These are phyloP conservation scores for Camellia sinensis DNA, from an alignment of 148 eudicot species.

Conservation along the genomic window DNA sequence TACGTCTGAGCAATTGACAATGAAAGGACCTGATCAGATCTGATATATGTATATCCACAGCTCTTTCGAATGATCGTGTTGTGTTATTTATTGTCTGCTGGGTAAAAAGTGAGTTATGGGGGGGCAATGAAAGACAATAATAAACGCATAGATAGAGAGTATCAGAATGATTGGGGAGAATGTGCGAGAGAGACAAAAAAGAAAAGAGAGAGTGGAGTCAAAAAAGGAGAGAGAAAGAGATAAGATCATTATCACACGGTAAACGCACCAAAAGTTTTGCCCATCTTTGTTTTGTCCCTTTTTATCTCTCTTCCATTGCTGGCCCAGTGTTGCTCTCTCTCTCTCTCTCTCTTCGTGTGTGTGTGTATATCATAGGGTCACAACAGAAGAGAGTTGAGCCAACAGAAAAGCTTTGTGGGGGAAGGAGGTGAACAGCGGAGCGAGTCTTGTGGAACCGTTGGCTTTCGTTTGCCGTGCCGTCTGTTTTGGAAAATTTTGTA, in stretches of 20 bases:
- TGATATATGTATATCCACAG: neutral
- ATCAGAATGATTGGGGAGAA: neutral
- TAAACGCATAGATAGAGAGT: neutral
- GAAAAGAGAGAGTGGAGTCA: neutral
- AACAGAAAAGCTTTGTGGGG: neutral
- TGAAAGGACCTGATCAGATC: neutral
- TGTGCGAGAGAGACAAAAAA: neutral
- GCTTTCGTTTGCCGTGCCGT: neutral
- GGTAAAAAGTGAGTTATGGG: too few species aligned
- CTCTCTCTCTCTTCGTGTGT: neutral
- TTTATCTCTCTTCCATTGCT: neutral
- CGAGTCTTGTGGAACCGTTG: constrained; percentile 6
- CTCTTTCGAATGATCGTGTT: neutral
- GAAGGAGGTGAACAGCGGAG: neutral
- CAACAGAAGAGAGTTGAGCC: neutral
- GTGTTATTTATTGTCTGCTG: too few species aligned
- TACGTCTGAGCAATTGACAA: neutral
- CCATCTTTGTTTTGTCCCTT: neutral
- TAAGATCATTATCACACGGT: neutral
- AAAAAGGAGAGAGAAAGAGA: neutral
- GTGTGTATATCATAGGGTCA: neutral
- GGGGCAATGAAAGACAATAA: neutral
- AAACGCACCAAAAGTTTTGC: neutral
- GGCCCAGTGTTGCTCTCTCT: neutral
- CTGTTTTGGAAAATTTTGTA: neutral